Conservation (phyloP, 2,329 filamentous ascomycete genomes). For the Verticillium isaacii region DNA sequence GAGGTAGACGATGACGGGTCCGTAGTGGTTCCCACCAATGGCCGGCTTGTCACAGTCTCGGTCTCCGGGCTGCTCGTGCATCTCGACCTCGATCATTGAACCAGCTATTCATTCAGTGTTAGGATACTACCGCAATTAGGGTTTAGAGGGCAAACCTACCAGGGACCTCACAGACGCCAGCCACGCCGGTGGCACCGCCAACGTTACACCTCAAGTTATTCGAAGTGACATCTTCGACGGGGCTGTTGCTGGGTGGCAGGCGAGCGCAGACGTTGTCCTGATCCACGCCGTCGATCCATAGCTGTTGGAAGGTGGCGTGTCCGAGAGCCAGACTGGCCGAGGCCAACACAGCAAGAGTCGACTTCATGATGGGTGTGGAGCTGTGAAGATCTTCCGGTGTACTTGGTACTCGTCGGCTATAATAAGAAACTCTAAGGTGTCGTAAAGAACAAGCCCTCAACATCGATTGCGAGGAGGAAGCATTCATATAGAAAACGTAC, state of each 20-base stretch:
- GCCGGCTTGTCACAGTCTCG: slow-evolving; percentile 40
- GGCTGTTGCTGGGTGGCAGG: slow-evolving; percentile 29
- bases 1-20: slow-evolving; percentile 44
- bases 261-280: slow-evolving; percentile 10
- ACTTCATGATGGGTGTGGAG: slow-evolving; percentile 8
- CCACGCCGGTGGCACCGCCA: slow-evolving; percentile 26
- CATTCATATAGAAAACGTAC: not conserved
- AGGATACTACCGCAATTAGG: too few species aligned
- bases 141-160: not conserved
- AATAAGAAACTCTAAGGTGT: not conserved
- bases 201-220: slow-evolving; percentile 38
- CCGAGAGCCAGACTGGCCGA: slow-evolving; percentile 18
- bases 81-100: slow-evolving; percentile 36
- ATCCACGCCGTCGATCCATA: slow-evolving; percentile 35
- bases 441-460: not conserved
- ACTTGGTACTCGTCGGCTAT: not conserved
- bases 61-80: slow-evolving; percentile 39
- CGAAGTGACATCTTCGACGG: slow-evolving; percentile 31
- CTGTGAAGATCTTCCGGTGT: not conserved
- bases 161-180: slow-evolving; percentile 17
- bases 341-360: slow-evolving; percentile 8
- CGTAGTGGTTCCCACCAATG: slow-evolving; percentile 48
- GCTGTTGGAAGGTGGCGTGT: slow-evolving; percentile 47
- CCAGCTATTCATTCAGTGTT: slow-evolving; percentile 19
- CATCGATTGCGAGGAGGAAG: not conserved